Conservation (phyloP, 139 green algal genomes). For the Coelastrella sp. region DNA sequence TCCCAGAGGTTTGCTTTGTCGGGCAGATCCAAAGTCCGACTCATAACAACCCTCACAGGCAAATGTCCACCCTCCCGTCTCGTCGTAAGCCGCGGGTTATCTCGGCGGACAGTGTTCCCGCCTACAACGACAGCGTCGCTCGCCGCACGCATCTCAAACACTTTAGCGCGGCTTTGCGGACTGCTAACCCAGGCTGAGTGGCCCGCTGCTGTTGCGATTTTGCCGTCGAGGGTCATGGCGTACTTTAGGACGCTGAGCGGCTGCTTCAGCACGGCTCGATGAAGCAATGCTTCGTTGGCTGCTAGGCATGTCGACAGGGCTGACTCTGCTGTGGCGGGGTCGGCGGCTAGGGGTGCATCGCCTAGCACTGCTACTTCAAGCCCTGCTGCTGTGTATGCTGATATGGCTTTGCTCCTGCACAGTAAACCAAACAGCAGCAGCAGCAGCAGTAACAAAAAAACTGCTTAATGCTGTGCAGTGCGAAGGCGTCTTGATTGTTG, state of each 20-base stretch:
- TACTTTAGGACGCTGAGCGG: conserved; percentile 96
- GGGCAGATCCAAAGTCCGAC: conserved; percentile 92
- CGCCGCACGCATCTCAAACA: conserved; percentile 87
- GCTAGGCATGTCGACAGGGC: conserved; percentile 72
- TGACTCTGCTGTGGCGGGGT: conserved; percentile 3
- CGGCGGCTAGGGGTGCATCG: not conserved
- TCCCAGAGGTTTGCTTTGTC: conserved; percentile 53
- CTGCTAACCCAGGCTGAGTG: conserved; percentile 97
- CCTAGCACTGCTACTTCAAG: conserved; percentile 69
- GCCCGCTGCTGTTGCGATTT: conserved; percentile 94
- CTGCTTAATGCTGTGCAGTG: not conserved
- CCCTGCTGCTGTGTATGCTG: conserved; percentile 74
- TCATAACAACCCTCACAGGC: conserved; percentile 95
- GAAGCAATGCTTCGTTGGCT: conserved; percentile 93
- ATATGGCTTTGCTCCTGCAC: conserved; percentile 61
- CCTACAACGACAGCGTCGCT: conserved; percentile 95
- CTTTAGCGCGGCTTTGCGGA: conserved; percentile 62
- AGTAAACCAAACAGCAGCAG: not conserved
- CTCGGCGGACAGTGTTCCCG: conserved; percentile 91
- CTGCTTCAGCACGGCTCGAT: conserved; percentile 78
- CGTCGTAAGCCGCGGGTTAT: conserved; percentile 97
- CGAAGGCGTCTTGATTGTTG: not conserved
- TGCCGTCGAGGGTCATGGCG: conserved; percentile 99
- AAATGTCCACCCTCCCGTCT: conserved; percentile 88
- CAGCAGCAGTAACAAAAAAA: not conserved